Evolutionary conservation across 768 basidiomycete genomes (phyloP), one percentile per base, ranked within the genome.

Genomic region (Leucosporidium scottii): DNA sequence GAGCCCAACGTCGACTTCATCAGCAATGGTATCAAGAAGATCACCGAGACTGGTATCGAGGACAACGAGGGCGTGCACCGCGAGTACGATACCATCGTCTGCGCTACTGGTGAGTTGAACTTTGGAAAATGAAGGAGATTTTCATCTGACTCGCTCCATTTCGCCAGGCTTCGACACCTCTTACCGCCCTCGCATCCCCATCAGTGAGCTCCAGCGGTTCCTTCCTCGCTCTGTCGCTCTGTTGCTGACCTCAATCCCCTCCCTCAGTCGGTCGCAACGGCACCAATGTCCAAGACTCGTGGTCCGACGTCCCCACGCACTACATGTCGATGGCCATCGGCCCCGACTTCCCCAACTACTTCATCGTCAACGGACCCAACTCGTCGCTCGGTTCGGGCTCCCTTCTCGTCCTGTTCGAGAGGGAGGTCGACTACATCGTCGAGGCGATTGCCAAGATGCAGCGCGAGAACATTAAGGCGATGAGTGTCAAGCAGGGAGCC

Each of bases 291-390:
- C 81, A 81, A 61, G 80, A 84, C n/a, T 81, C 82, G 63, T 85
- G 83, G 76, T 79, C 76, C 1, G 84, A 85, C 4, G 80, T 84
- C 70, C 85, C 86, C 3, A 76, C 77, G 17, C 82, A 84, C 6
- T 88, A 88, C 75, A 80, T 88, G 9, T 80, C 83, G 10, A 74
- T 87, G 39, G 82, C 83, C 27, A 81, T 84, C 25, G 83, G 86
- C 57, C 67, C 71, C 7, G 85, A 83, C 12, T 87, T 87, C 77
- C 87, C 87, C n/a, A 87, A 86, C 76, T 82, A 67, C 57, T 71
- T 65, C 18, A 39, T 66, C 54, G 25, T 69, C 58, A 65, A 67
- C 15, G 86, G 86, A 0, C 86, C 86, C 3, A 86, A 85, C 74
- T 79, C 84, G 0, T 81, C 72, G 12, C 81, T 86, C 21, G 84